Base-by-base conservation (phyloP, 1,284 basidiomycete species). In the Ceratobasidium sp. region DNA sequence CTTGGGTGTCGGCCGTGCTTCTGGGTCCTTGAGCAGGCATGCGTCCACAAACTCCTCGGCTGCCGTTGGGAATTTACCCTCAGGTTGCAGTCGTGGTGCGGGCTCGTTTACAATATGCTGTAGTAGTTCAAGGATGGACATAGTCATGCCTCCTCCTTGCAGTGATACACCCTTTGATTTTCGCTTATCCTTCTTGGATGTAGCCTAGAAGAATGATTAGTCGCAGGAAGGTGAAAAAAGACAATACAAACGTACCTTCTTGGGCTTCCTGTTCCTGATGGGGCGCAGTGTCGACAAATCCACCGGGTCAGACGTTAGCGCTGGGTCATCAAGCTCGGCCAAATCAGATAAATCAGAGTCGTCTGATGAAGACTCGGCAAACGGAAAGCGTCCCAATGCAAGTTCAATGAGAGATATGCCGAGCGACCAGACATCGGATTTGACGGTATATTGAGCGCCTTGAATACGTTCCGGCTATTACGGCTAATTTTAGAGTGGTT, bases 31-130 rank as follows among this genome's bases (percentile, higher is more conserved):
- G 83, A 92, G 83, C 84, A 98, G 85, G 86, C 95, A 97, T 42
- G 90, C 90, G 83, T 96, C 93, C 56, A 97, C 91, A 79, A 97
- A 97, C 64, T 89, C 88, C 77, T 93, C 92, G 2, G 95, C 94
- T 82, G 91, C 89, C 72, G 84, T 85, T 6, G 91, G 91, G 86
- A 93, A 96, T 81, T 92, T 89, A 42, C 91, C 91, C 70, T 91
- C 90, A 0, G 91, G 89, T 18, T 91, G 90, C 77, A 98, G 86
- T 82, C 90, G 87, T 42, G 97, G 97, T 42, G 97, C 95, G 23
- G 97, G 95, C 85, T 98, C 97, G 83, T 97, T 97, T 78, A 99
- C 98, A 83, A 99, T 99, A 83, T 98, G 96, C 83, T 99, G 97
- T 83, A 99, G 88, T 51, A 99, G 86, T 86, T 99, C 97, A 64